Evolutionary conservation across 495 filamentous ascomycete species (phyloP), one percentile per base, ranked within the genome.

Genomic region (Barbatosphaeria neglecta): DNA sequence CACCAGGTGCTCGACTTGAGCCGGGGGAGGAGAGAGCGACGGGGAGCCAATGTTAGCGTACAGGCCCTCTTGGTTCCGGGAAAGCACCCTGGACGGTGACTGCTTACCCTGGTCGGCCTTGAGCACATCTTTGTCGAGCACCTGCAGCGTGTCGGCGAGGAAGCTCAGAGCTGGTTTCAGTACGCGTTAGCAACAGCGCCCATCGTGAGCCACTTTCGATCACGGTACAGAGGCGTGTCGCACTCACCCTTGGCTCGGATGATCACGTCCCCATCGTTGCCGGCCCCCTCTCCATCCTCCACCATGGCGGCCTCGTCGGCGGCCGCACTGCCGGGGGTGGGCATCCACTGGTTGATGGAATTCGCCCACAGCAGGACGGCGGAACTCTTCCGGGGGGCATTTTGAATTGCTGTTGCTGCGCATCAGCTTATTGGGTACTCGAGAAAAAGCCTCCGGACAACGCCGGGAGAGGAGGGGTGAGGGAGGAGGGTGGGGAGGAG

Each of bases 331-430:
- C 59, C n/a, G n/a, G n/a, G n/a, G n/a, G n/a, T 50, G 18, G 58
- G 63, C 58, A 74, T 67, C 70, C 70, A 74, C 46, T 58, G 65
- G 37, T 69, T 63, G 35, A 74, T 60, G 20, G 70, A 72, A 6
- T 65, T 62, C 24, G 68, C 69, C 70, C 69, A 74, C 52, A 65
- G 64, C n/a, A 65, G 67, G 13, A 74, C 57, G 9, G 60, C 49
- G 38, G 64, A 43, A 46, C 68, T 61, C 50, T 54, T 72, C 41
- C 66, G 64, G 0, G 60, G 50, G 16, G 69, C 60, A 40, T 51
- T 51, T 52, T 72, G 59, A n/a, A 72, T 70, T n/a, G 39, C 39
- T 41, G 22, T 15, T n/a, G 18, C 28, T 19, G 3, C 7, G 39
- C 20, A 24, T 35, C 13, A 35, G 31, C 31, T n/a, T n/a, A n/a